Conservation (phyloP, 1,284 basidiomycete genomes). For the Pseudozyma tsukubaensis region DNA sequence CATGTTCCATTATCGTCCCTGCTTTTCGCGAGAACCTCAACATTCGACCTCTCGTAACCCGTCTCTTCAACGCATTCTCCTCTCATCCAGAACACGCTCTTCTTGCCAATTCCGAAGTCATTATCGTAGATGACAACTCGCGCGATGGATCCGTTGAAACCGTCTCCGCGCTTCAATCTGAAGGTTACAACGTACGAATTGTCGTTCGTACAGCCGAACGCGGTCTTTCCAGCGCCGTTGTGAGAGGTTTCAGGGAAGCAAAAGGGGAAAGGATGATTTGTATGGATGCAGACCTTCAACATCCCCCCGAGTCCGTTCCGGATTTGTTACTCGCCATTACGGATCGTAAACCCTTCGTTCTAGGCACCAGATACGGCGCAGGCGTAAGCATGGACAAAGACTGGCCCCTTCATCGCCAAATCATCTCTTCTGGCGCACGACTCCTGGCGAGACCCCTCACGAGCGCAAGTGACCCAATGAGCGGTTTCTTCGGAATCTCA, state of each 20-base stretch:
- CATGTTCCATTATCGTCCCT: conserved; percentile 55
- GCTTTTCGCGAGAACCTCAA: conserved; percentile 47
- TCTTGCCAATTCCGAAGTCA: conserved; percentile 37
- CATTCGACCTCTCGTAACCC: conserved; percentile 70
- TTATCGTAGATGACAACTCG: conserved; percentile 53
- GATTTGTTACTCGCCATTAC: conserved; percentile 69
- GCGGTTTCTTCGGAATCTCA: conserved; percentile 72
- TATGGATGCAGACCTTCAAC: conserved; percentile 73
- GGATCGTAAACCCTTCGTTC: conserved; percentile 68
- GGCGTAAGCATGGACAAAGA: conserved; percentile 71
- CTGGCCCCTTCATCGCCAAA: conserved; percentile 71
- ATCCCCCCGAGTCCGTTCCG: conserved; percentile 71
- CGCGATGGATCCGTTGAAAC: conserved; percentile 44
- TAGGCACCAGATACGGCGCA: conserved; percentile 71
- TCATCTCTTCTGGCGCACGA: conserved; percentile 72
- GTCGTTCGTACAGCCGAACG: conserved; percentile 71
- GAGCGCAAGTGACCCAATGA: conserved; percentile 71
- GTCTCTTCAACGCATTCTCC: conserved; percentile 66
- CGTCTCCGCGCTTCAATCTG: conserved; percentile 30
- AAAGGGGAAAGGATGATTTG: conserved; percentile 71
- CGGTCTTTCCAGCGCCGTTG: conserved; percentile 71
- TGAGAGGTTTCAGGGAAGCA: conserved; percentile 71
- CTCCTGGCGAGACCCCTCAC: conserved; percentile 71
- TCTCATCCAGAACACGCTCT: conserved; percentile 18
- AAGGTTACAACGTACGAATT: conserved; percentile 71